These are phyloP conservation scores for Tanacetum coccineum DNA, from an alignment of 129 eudicot genomes.

Conservation along the genomic window DNA sequence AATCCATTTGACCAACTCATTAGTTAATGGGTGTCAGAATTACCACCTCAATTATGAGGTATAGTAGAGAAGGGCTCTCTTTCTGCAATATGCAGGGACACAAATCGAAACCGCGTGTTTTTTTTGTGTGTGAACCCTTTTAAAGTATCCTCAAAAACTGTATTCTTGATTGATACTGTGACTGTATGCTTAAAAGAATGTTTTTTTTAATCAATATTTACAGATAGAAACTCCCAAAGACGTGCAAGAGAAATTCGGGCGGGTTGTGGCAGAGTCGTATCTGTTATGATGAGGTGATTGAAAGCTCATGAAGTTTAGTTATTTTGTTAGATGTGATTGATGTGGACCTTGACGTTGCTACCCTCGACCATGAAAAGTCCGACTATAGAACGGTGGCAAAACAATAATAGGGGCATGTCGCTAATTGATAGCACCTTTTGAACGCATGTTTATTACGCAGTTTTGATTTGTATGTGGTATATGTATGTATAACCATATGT, in stretches of 20 bases:
- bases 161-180: not conserved
- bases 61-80: not conserved
- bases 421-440: slow-evolving; percentile 14
- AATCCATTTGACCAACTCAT: not conserved
- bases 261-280: slow-evolving; percentile 89
- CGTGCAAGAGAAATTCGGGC: slow-evolving; percentile 88
- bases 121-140: not conserved
- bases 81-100: not conserved
- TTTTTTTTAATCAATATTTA: slow-evolving; percentile 14
- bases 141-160: not conserved
- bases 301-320: slow-evolving; percentile 10
- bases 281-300: slow-evolving; percentile 46
- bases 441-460: slow-evolving; percentile 4
- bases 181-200: not conserved
- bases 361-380: not conserved
- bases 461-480: not conserved
- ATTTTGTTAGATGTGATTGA: slow-evolving; percentile 2
- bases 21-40: slow-evolving; percentile 1
- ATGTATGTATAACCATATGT: too few relatives aligned
- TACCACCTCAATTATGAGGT: not conserved
- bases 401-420: slow-evolving; percentile 9
- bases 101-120: not conserved
- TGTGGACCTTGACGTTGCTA: not conserved
- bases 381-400: not conserved
- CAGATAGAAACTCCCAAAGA: slow-evolving; percentile 98